These are phyloP conservation scores for Corrigiola litoralis DNA, from an alignment of 179 eudicot species.

Conservation along the genomic window DNA sequence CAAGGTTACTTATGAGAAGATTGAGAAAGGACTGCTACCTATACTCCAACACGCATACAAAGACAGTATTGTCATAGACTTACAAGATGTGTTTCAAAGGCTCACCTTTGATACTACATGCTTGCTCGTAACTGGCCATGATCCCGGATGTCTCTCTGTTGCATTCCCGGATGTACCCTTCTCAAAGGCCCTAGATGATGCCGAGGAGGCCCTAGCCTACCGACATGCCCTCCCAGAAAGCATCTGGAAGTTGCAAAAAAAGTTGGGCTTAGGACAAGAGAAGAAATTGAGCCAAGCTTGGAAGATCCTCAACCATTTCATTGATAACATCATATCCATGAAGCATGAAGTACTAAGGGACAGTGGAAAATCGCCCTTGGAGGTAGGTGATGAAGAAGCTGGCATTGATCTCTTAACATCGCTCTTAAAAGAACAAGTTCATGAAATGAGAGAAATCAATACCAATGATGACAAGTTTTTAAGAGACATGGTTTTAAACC, in stretches of 20 bases:
- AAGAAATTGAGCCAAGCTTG: constrained; percentile 32
- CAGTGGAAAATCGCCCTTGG: neutral
- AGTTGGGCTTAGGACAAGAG: constrained; percentile 38
- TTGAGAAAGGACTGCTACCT: constrained; percentile 41
- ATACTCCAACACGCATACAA: constrained; percentile 32
- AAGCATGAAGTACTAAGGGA: constrained; percentile 22
- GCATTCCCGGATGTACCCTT: constrained; percentile 41
- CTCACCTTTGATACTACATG: constrained; percentile 46
- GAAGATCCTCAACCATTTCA: constrained; percentile 33
- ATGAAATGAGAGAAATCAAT: constrained; percentile 11
- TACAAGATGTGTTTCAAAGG: constrained; percentile 56
- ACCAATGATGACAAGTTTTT: constrained; percentile 38
- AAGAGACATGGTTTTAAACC: constrained; percentile 38
- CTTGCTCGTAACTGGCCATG: constrained; percentile 36
- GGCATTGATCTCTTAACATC: constrained; percentile 38
- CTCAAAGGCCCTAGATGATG: constrained; percentile 45
- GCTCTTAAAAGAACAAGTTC: constrained; percentile 22
- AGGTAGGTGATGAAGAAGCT: constrained; percentile 15
- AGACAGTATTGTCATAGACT: constrained; percentile 31
- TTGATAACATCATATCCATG: constrained; percentile 22
- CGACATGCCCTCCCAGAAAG: constrained; percentile 41
- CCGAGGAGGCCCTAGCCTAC: constrained; percentile 36
- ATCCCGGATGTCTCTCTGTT: constrained; percentile 36
- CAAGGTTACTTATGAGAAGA: constrained; percentile 32
- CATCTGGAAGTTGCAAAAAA: constrained; percentile 34